Base-by-base conservation (phyloP, 306 rosid genomes). In the Acacia melanoxylon region DNA sequence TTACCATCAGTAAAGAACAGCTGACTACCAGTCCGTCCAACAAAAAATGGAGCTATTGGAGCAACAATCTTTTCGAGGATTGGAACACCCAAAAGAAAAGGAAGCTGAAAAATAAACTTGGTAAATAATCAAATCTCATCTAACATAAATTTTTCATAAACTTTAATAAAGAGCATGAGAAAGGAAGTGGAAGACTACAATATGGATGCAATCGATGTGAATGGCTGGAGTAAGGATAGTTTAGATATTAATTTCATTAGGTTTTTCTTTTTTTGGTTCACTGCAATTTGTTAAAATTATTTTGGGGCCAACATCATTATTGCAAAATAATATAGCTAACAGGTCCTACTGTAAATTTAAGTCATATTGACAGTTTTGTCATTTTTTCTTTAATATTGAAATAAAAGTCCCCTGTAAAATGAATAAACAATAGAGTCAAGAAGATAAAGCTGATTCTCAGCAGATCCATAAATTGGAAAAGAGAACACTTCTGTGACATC, bases 1-100 rank as follows among this genome's bases (percentile, higher is more conserved):
- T 87, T 91, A 65, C 97, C 99, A 84, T 95, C 94, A 33, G 98
- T 95, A 69, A 95, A 92, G 86, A 95, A 95, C 85, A 95, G 83
- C 88, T 95, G 99, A 75, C 96, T 93, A 33, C 99, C 99, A 76
- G 98, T 93, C 77, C 86, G 93, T 49, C 99, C 96, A 76, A 88
- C 94, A 72, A 95, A 42, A 81, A 95, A 72, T 65, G 97, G 97
- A 83, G 99, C 99, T 42, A 95, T 79, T 2, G 98, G 99, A 13
- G 83, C 89, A 80, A 90, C 97, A 77, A 95, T 85, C 86, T 92
- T 95, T 87, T 95, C 99, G 20, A 93, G 90, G 76, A 95, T 77
- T 37, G 94, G 92, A 79, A 93, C 90, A 52, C 97, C 99, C 54
- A 93, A 80, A 56, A 95, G 90, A 84, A 95, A 89, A 40, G 99